Base-by-base conservation (phyloP, 495 filamentous ascomycete genomes). In the Thozetella sp. region DNA sequence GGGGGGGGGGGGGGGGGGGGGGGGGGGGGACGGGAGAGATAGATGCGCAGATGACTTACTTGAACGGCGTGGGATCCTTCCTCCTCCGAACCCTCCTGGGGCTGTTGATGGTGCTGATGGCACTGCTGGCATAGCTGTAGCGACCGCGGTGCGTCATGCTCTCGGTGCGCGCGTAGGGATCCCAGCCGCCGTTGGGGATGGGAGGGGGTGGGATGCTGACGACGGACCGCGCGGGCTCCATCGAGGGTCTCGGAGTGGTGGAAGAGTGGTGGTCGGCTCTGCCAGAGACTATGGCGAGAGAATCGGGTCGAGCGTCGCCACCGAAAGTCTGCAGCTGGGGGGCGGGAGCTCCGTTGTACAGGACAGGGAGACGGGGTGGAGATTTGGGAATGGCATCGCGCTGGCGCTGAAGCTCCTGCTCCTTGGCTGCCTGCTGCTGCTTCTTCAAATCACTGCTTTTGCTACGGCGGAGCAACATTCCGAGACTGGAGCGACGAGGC, bases 121-220 rank as follows among this genome's bases (percentile, higher is more conserved):
- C 90, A 75, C 90, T 96, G 76, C 92, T 97, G 53, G 94, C 95
- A 70, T 97, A 97, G 75, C 93, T 97, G 75, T 97, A 97, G 51
- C 95, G 91, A 53, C 95, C 93, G 65, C 95, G 92, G 76, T 99
- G 88, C 56, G 96, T 93, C 92, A 99, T 97, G 82, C 95, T 99
- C 75, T 93, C 91, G 25, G 89, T 87, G 27, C 90, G 83, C 45
- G 90, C 85, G 72, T 93, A 93, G 22, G 92, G 90, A 68, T 96
- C 92, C 56, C 78, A 79, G 48, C 74, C 72, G 52, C 78, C 77
- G 72, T 82, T 76, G 54, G 87, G 82, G 26, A 87, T 76, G 2
- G 77, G 84, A 56, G 82, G 83, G 55, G 78, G 66, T 2, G 76
- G 76, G 37, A 71, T 56, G 58, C 37, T 63, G 59, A 65, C 60